These are phyloP conservation scores for Penicillium parvum DNA, from an alignment of 495 filamentous ascomycete genomes.

Conservation along the genomic window DNA sequence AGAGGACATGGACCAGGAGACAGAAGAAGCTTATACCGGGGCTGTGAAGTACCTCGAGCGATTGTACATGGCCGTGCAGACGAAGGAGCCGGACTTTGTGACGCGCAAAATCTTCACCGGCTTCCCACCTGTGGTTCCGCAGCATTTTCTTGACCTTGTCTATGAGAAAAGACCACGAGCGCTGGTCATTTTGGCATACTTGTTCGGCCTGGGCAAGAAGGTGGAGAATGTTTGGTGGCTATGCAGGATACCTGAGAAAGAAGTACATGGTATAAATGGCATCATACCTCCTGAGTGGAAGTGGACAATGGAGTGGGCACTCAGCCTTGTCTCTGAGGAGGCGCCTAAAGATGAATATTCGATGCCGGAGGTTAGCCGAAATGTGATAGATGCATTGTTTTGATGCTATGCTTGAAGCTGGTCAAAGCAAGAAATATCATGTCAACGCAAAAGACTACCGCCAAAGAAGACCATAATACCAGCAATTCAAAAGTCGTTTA, in stretches of 20 bases:
- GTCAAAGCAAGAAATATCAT: too few species aligned
- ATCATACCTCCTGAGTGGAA: conserved; percentile 35
- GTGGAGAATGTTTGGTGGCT: conserved; percentile 39
- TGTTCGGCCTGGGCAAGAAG: conserved; percentile 30
- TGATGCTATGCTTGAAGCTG: too few species aligned
- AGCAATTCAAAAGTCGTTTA: too few species aligned
- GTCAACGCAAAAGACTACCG: too few species aligned
- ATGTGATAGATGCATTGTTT: conserved; percentile 1
- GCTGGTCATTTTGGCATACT: conserved; percentile 31
- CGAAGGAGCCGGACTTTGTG: conserved; percentile 13
- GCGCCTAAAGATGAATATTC: neutral
- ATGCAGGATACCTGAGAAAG: conserved; percentile 32
- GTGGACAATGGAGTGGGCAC: conserved; percentile 35
- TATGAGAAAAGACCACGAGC: conserved; percentile 32
- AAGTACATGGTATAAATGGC: conserved; percentile 34
- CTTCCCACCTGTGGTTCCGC: conserved; percentile 34
- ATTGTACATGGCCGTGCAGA: conserved; percentile 24
- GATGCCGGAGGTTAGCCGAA: neutral
- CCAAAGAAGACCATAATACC: too few species aligned
- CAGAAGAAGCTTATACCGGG: conserved; percentile 28
- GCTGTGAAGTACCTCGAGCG: conserved; percentile 31
- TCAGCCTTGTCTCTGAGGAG: conserved; percentile 10
- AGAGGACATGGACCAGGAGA: conserved; percentile 20
- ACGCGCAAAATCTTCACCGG: conserved; percentile 29
- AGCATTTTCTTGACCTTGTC: conserved; percentile 30